A percentile compares a stretch with the other conserved stretches of the same genome.
phyloP scores from a whole-genome alignment of 169 alveolate genomes.

The Ichthyophthirius multifiliis region DNA sequence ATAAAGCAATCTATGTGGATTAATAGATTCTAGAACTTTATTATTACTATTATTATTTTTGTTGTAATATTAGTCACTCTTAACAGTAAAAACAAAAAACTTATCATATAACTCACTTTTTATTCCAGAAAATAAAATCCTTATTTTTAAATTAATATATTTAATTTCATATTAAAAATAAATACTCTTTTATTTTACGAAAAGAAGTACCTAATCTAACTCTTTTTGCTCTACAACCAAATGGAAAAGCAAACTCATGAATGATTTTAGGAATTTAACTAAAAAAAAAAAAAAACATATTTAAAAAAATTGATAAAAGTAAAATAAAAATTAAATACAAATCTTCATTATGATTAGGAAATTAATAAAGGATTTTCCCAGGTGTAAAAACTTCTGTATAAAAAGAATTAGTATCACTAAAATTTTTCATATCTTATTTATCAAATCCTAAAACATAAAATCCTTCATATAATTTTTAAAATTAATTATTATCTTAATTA shows the following conservation, averaged over 20 bases:
- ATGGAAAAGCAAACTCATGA: slow-evolving; percentile 1
- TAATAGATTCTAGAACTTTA: not conserved
- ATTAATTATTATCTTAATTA: no score
- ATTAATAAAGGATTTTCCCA: not conserved
- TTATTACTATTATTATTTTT: not conserved
- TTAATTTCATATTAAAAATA: not conserved
- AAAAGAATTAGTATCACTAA: not conserved
- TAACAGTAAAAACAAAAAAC: not conserved
- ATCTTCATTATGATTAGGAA: not conserved
- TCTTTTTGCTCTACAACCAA: not conserved
- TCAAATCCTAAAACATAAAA: not conserved
- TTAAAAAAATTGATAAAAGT: not conserved
- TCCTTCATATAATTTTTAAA: not conserved
- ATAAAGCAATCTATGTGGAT: not conserved
- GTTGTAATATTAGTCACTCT: not conserved
- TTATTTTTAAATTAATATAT: not conserved
- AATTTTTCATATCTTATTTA: not conserved
- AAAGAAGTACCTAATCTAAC: not conserved
- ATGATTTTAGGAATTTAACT: not conserved
- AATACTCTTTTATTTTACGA: not conserved
- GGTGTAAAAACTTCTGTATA: not conserved
- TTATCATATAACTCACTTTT: not conserved
- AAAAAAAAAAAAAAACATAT: not conserved
- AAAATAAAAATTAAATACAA: not conserved
- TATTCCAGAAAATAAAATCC: not conserved